Evolutionary conservation across 208 protist genomes (phyloP).

Genomic region (Crithidia sp.): DNA sequence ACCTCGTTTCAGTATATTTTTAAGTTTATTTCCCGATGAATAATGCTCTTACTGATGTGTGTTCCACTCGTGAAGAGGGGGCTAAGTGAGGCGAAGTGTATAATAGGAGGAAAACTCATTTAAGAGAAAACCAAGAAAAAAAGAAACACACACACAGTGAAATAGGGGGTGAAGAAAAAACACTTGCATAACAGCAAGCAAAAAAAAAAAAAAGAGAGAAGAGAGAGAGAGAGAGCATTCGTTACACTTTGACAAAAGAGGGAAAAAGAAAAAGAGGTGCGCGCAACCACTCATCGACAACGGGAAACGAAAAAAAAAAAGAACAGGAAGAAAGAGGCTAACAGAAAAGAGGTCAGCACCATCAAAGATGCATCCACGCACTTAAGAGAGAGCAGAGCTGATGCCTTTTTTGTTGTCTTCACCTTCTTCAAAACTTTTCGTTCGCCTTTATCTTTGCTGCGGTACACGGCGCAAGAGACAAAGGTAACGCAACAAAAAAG

Average conservation of each 20-base stretch:
- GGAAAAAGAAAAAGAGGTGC: neutral
- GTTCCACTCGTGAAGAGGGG: neutral
- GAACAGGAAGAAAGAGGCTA: neutral
- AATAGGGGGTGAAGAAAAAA: neutral
- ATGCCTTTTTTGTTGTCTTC: no score
- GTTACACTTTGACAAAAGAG: no score
- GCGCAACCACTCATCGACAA: neutral
- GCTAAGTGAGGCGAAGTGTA: neutral
- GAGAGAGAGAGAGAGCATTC: neutral
- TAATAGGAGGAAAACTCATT: neutral
- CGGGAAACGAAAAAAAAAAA: neutral
- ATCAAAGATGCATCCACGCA: no score
- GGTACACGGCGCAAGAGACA: no score
- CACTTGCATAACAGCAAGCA: neutral
- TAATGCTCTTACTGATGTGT: neutral
- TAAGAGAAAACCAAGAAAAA: neutral
- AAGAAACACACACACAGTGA: neutral
- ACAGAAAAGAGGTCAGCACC: no score
- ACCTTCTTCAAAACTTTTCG: no score
- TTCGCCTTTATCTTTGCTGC: no score
- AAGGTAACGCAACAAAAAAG: no score
- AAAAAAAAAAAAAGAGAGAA: neutral
- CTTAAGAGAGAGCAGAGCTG: no score
- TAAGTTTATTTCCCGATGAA: neutral
- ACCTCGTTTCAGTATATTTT: neutral